These are phyloP conservation scores for Capsicum rhomboideum DNA, from an alignment of 257 asterid species.

Conservation along the genomic window DNA sequence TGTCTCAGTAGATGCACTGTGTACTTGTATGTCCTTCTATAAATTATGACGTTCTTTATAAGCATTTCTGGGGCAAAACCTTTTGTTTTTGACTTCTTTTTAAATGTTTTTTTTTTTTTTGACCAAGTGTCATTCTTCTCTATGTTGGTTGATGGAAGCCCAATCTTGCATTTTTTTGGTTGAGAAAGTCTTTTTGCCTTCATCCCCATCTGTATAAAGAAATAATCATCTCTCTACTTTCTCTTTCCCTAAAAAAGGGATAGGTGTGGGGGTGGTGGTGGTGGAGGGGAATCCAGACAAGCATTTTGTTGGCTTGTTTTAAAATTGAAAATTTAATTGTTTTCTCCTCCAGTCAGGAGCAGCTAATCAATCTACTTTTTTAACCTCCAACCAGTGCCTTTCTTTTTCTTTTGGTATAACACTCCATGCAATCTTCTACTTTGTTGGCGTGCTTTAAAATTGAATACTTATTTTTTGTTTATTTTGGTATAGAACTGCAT, in stretches of 20 bases:
- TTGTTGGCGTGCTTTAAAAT: background rate
- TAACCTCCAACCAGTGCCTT: background rate
- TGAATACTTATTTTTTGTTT: background rate
- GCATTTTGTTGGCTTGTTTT: background rate
- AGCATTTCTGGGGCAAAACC: background rate
- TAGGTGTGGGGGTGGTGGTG: no score
- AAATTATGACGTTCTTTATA: background rate
- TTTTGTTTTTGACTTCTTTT: background rate
- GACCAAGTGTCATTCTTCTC: no score
- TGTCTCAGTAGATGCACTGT: background rate
- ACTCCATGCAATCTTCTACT: background rate
- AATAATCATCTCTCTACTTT: no score
- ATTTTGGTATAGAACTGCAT: background rate
- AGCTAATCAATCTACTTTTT: background rate
- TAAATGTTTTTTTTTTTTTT: no score
- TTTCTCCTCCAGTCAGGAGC: background rate
- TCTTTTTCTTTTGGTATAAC: background rate
- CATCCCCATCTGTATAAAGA: no score
- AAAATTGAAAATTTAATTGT: background rate
- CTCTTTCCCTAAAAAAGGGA: no score
- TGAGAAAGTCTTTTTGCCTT: no score
- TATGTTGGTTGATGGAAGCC: no score
- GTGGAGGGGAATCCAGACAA: background rate
- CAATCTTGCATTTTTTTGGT: no score
- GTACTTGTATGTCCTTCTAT: background rate